These are phyloP conservation scores for Roridomyces roridus DNA, from an alignment of 768 basidiomycete genomes.

Conservation along the genomic window DNA sequence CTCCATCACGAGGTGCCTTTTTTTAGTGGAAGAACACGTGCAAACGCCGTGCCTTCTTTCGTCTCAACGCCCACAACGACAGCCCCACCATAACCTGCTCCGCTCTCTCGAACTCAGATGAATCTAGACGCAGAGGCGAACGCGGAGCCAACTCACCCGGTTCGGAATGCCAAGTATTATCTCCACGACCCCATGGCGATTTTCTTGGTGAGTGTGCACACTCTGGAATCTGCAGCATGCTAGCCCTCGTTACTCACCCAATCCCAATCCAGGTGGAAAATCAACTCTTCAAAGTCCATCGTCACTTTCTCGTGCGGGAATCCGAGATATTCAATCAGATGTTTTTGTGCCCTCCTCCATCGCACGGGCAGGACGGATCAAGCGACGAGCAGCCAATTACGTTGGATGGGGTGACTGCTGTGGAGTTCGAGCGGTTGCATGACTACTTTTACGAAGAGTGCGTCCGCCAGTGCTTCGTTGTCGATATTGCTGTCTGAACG, in stretches of 20 bases:
- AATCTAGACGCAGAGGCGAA: background rate
- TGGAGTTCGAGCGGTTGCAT: constrained; percentile 45
- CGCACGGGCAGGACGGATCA: constrained; percentile 34
- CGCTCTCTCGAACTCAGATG: too few species aligned
- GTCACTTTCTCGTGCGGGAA: constrained; percentile 43
- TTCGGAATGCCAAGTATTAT: constrained; percentile 24
- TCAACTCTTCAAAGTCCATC: constrained; percentile 46
- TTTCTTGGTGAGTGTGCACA: constrained; percentile 28
- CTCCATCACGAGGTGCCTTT: too few species aligned
- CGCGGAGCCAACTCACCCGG: background rate
- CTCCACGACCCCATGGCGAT: constrained; percentile 27
- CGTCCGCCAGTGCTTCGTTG: too few species aligned
- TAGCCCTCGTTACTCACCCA: background rate
- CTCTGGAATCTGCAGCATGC: background rate
- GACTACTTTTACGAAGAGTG: constrained; percentile 47
- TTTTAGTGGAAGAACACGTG: too few species aligned
- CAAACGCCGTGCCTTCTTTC: background rate
- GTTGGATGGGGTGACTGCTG: constrained; percentile 36
- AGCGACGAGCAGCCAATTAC: constrained; percentile 39
- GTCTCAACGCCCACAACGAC: background rate
- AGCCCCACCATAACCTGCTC: too few species aligned
- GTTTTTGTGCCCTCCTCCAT: constrained; percentile 36
- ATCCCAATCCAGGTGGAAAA: constrained; percentile 39
- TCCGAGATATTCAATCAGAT: constrained; percentile 45
- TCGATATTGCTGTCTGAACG: too few species aligned